Conservation (phyloP, 2,329 filamentous ascomycete genomes). For the Chrysoporthe cubensis region DNA sequence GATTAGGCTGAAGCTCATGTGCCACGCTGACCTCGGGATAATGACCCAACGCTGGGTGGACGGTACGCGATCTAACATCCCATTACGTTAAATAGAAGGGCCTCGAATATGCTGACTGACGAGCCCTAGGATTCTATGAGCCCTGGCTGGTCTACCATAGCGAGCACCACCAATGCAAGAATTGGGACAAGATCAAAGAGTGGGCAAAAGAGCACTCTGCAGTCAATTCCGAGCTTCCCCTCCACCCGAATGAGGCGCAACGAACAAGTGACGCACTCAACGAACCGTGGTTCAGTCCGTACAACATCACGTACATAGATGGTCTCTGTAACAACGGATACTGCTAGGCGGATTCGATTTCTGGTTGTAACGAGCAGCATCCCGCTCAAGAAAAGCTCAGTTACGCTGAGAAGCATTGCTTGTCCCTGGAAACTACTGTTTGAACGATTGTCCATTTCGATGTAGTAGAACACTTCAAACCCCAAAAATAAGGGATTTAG, state of each 20-base stretch:
- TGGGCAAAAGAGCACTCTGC: too few relatives aligned
- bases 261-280: constrained; percentile 1
- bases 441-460: too few relatives aligned
- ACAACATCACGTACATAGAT: constrained; percentile 8
- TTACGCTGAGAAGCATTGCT: too few relatives aligned
- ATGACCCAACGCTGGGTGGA: constrained; percentile 14
- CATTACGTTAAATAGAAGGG: neutral
- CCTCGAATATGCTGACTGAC: neutral
- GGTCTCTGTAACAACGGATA: constrained; percentile 9
- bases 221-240: neutral
- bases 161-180: constrained; percentile 2
- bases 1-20: constrained; percentile 5
- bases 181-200: too few relatives aligned
- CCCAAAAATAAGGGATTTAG: too few relatives aligned
- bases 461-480: too few relatives aligned
- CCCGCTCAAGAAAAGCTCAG: too few relatives aligned
- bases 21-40: constrained; percentile 4
- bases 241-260: constrained; percentile 10
- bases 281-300: constrained; percentile 12
- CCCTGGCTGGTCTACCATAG: constrained; percentile 14
- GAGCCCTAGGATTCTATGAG: constrained; percentile 3
- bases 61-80: neutral
- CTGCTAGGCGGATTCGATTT: neutral
- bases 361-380: too few relatives aligned
- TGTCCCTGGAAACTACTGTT: too few relatives aligned